Base-by-base conservation (phyloP, 2,329 filamentous ascomycete species). In the Fusarium pseudograminearum region DNA sequence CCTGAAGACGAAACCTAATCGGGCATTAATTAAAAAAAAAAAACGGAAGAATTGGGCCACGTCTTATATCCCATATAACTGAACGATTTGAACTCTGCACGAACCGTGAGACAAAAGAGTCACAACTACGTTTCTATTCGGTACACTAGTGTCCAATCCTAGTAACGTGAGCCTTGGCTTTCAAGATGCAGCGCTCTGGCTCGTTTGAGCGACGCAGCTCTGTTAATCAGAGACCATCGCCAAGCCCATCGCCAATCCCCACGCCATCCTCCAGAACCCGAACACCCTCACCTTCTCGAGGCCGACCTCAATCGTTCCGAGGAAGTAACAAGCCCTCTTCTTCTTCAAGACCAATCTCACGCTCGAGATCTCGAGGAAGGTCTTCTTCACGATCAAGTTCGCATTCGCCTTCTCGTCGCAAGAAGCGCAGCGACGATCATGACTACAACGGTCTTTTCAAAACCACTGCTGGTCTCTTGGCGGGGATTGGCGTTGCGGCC, bases 401-500 rank as follows among this genome's bases (percentile, higher is more conserved):
- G 22, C 66, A 60, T 33, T 76, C 76, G 6, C 61, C 55, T 14
- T 71, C 72, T n/a, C 50, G 54, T n/a, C 56, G 52, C 30, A 48
- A 61, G 20, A 71, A 54, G 47, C 55, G 59, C n/a, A 53, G 48
- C 40, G 46, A 58, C n/a, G 58, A 53, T 11, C 53, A 69, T 15
- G 60, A 72, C 28, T 71, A 70, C 26, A 71, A 74, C 30, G 68
- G 69, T 41, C 70, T 77, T 28, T 69, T 79, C 63, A 78, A 79
- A 61, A 76, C 73, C 18, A 75, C 78, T 0, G 74, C 77, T 16
- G 67, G 76, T 14, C 69, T 80, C 26, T 64, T 80, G 31, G 78
- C 78, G 12, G 76, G 77, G 31, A 75, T 80, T 18, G 79, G 78
- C 33, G 73, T 80, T 33, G 78, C 78, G 26, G 74, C 78, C 14